Evolutionary conservation across 306 rosid species (phyloP).

Genomic region (Spatholobus suberectus): DNA sequence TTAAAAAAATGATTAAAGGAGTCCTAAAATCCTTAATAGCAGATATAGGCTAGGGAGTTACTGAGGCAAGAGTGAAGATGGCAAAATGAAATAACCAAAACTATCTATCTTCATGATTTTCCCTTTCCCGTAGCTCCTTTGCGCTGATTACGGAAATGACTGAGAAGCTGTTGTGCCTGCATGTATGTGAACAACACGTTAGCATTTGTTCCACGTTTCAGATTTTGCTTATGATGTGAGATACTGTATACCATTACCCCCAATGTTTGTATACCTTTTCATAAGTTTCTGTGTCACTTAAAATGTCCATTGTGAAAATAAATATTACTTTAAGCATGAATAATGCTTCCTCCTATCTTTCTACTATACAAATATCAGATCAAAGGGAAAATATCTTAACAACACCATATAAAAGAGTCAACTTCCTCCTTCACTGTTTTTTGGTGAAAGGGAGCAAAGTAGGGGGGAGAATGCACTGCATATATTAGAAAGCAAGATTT

Average conservation of each 20-base stretch:
- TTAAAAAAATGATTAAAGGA: conserved; percentile 43
- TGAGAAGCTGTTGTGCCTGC: conserved; percentile 96
- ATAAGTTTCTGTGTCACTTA: background rate
- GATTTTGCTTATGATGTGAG: conserved; percentile 17
- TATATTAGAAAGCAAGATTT: conserved; percentile 20
- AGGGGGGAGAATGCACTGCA: background rate
- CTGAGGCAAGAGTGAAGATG: conserved; percentile 19
- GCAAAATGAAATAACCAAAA: conserved; percentile 46
- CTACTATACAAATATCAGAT: conserved; percentile 12
- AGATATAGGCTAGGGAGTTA: conserved; percentile 27
- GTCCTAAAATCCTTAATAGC: conserved; percentile 25
- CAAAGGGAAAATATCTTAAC: background rate
- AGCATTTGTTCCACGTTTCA: conserved; percentile 23
- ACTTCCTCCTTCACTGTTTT: background rate
- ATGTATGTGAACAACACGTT: conserved; percentile 35
- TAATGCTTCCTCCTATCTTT: conserved; percentile 17
- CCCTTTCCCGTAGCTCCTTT: conserved; percentile 79
- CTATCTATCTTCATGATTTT: conserved; percentile 56
- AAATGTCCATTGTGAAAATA: conserved; percentile 1
- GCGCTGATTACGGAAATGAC: conserved; percentile 91
- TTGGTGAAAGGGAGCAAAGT: background rate
- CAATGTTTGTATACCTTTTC: background rate
- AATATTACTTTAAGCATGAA: background rate
- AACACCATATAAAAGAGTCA: background rate
- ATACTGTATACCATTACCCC: background rate